These are phyloP conservation scores for Pichia membranifaciens DNA, from an alignment of 805 yeast species.

Conservation along the genomic window DNA sequence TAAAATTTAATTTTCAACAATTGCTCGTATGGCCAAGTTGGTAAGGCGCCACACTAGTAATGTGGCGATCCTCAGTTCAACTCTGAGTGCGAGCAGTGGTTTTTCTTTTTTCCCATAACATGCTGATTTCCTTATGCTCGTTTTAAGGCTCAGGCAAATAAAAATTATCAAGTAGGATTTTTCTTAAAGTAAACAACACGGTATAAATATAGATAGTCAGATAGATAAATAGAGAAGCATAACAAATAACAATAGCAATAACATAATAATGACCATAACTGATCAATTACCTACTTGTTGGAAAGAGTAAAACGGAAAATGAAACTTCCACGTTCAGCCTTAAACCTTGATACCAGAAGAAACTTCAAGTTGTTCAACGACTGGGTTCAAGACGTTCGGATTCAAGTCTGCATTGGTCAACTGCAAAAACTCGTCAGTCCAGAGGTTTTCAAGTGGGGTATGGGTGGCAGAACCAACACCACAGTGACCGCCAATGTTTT, in stretches of 20 bases:
- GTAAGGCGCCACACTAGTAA: conserved; percentile 22
- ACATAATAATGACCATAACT: background rate
- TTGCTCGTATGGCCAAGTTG: conserved; percentile 21
- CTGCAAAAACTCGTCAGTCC: conserved; percentile 79
- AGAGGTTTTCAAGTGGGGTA: conserved; percentile 53
- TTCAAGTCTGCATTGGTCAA: conserved; percentile 61
- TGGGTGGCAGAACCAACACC: conserved; percentile 66
- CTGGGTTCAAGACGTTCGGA: conserved; percentile 59
- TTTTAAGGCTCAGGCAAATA: too few species aligned
- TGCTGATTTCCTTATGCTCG: too few species aligned
- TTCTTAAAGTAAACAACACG: too few species aligned
- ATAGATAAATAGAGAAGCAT: too few species aligned
- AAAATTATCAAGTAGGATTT: too few species aligned
- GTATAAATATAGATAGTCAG: too few species aligned
- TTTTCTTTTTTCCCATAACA: background rate
- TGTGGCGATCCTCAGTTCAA: conserved; percentile 21
- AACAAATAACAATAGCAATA: too few species aligned
- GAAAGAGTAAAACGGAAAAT: background rate
- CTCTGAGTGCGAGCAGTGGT: conserved; percentile 18
- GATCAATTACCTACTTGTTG: background rate
- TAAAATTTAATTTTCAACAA: conserved; percentile 1
- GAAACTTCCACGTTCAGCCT: too few species aligned
- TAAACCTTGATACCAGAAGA: conserved; percentile 63
- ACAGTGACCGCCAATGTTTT: conserved; percentile 75
- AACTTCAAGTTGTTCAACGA: conserved; percentile 56